Conservation (phyloP, 1,284 basidiomycete genomes). For the Porodaedalea pini region DNA sequence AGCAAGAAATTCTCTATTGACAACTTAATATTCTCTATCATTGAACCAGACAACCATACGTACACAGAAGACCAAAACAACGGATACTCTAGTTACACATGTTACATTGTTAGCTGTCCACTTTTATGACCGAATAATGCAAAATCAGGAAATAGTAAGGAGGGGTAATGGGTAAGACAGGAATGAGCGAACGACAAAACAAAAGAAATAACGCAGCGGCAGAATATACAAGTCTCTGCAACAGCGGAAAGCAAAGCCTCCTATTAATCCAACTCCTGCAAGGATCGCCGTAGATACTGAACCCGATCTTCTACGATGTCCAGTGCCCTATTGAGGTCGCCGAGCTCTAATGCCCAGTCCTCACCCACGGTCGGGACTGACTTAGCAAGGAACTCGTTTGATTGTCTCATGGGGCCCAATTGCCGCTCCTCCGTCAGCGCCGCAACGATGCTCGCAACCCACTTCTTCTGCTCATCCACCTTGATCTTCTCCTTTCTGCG, state of each 20-base stretch:
- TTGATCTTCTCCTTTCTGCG: slow-evolving; percentile 52
- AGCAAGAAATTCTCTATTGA: too few relatives aligned
- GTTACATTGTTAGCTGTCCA: neutral
- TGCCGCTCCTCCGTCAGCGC: slow-evolving; percentile 68
- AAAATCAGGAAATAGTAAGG: too few relatives aligned
- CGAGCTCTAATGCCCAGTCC: slow-evolving; percentile 48
- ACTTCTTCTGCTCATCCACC: slow-evolving; percentile 66
- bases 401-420: slow-evolving; percentile 36
- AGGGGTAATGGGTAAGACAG: neutral
- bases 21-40: neutral
- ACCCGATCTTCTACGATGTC: slow-evolving; percentile 57
- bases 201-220: neutral
- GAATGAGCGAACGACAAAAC: neutral
- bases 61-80: neutral
- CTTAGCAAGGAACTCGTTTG: slow-evolving; percentile 19
- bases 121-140: too few relatives aligned
- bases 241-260: too few relatives aligned
- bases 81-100: neutral
- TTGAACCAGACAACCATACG: neutral
- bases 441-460: slow-evolving; percentile 66
- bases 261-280: slow-evolving; percentile 27
- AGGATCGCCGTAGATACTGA: slow-evolving; percentile 38
- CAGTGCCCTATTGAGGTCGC: slow-evolving; percentile 46
- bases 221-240: neutral
- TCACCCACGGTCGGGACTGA: slow-evolving; percentile 25